Evolutionary conservation across 106 monocot genomes (phyloP), one percentile per base, ranked within the genome.

Genomic region (Apostasia ramifera): DNA sequence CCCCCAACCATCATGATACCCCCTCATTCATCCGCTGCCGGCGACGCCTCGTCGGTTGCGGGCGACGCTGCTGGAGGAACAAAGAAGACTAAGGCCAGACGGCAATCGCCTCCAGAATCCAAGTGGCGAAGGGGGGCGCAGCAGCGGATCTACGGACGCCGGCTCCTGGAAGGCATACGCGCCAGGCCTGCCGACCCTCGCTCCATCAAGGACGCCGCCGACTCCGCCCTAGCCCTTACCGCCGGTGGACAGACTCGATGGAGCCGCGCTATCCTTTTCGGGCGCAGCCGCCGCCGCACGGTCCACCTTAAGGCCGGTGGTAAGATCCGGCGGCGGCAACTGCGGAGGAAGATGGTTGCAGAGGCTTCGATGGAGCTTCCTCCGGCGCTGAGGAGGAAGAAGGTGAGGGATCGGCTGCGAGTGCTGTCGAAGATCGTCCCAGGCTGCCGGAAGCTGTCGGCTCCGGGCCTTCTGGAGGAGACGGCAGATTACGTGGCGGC

Each of bases 401-500:
- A 71, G 78, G 83, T 92, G 71, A 55, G 69, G 49, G 88, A 88
- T 37, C 71, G 83, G 76, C 75, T 92, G 63, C 61, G 74, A 62
- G 52, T 55, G 68, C 68, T 92, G 65, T 76, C 72, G 13, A 44
- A 55, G 58, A 56, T 92, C 8, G 85, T 92, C 47, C 88, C 92
- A 0, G 92, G 92, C 14, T 88, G 92, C 69, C 63, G 76, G 71
- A 85, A 81, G 61, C 81, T 79, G 4, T 40, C 79, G 43, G 65
- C 81, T 43, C 61, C 69, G 55, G 77, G 68, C 66, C 61, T 92
- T 76, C 61, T 92, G 49, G 88, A 88, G 68, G 92, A 92, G 69
- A 43, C 88, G 12, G 88, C 81, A 6, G 92, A 92, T 55, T 92
- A 92, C 57, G 83, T 92, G 66, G 92, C 85, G 53, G 92, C 92